Base-by-base conservation (phyloP, 2,329 filamentous ascomycete species). In the Microsporum ferrugineum region DNA sequence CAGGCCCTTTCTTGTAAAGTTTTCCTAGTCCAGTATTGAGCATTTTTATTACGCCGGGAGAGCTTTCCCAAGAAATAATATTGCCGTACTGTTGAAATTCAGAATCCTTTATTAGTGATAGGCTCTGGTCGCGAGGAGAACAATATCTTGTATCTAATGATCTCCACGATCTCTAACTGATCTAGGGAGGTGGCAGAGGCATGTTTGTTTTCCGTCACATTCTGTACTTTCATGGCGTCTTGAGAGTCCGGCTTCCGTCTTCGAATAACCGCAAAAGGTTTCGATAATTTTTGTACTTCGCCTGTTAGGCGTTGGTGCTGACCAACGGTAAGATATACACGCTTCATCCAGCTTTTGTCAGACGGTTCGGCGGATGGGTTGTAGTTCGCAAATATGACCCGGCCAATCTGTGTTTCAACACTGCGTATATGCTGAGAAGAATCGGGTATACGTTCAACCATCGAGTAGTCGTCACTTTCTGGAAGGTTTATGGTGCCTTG, bases 401-500 rank as follows among this genome's bases (percentile, higher is more conserved):
- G 85, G 36, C 91, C 91, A 65, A 95, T 79, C 31, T 79, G 75
- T 1, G 83, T 82, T 59, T 78, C 73, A 61, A 69, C 71, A 31
- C 66, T 60, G 14, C 64, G 55, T 17, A 56, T 23, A 2, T 63
- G 49, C 29, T 60, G 57, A 41, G 61, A 57, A 56, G 63, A 7
- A 59, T 67, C 61, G 6, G 62, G 55, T 29, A 61, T 33, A 17
- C 58, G 61, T 6, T 43, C 62, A 23, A 63, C 63, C 39, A 74
- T 63, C 3, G 70, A 57, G 27, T 71, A 64, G n/a, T 71, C 66
- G 1, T 75, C 65, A 5, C 23, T 49, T 7, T 39, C 55, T 17
- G 89, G 86, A 0, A 91, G 79, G 73, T 95, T 92, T 75, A 99
- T 86, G 12, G 84, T 89, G 63, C 91, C 94, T 78, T 99, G 94